These are phyloP conservation scores for Aspergillus asperescens DNA, from an alignment of 495 filamentous ascomycete genomes.

Conservation along the genomic window DNA sequence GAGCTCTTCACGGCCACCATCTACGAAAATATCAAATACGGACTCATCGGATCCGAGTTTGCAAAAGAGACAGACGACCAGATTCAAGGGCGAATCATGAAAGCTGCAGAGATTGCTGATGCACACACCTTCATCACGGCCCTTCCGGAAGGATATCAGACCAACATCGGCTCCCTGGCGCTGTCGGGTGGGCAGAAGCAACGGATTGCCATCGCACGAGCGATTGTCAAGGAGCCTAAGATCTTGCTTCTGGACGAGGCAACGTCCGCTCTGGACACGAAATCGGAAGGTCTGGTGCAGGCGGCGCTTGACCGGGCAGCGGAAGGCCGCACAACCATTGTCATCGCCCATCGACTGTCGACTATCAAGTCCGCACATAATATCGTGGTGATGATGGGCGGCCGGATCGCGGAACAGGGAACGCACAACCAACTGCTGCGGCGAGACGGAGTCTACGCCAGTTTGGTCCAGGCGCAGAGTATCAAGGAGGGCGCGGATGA, in stretches of 20 bases:
- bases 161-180: conserved; percentile 85
- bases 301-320: conserved; percentile 82
- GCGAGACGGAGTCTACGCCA: conserved; percentile 58
- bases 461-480: conserved; percentile 72
- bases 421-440: conserved; percentile 68
- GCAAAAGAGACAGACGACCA: conserved; percentile 58
- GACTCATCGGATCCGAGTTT: conserved; percentile 76
- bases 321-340: conserved; percentile 84
- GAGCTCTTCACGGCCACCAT: conserved; percentile 73
- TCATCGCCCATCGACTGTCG: conserved; percentile 89
- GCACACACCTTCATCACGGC: conserved; percentile 82
- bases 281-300: conserved; percentile 90
- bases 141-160: conserved; percentile 84
- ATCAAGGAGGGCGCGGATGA: conserved; percentile 37
- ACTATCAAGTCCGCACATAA: conserved; percentile 93
- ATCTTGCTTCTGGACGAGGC: conserved; percentile 93
- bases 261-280: conserved; percentile 90
- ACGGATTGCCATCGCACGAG: conserved; percentile 81
- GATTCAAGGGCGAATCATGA: conserved; percentile 60
- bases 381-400: conserved; percentile 85
- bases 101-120: conserved; percentile 84
- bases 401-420: conserved; percentile 84
- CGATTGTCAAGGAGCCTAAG: conserved; percentile 87
- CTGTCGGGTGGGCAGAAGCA: conserved; percentile 95
- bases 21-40: conserved; percentile 80